These are phyloP conservation scores for Aspergillus pseudoviridinutans DNA, from an alignment of 2,329 filamentous ascomycete genomes.

Conservation along the genomic window DNA sequence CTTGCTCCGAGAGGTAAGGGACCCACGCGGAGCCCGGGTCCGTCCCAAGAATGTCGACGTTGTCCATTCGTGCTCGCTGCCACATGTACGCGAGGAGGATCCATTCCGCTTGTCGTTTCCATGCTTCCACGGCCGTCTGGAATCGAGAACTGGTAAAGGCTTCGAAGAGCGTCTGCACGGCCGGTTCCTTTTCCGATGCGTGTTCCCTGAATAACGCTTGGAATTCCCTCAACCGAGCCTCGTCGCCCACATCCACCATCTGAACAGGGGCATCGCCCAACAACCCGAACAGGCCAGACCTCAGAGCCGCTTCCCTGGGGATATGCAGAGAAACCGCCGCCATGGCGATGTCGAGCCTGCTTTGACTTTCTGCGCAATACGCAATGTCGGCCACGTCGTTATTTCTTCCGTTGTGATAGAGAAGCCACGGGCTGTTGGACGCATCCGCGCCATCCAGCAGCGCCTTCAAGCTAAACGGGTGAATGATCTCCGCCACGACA, in stretches of 20 bases:
- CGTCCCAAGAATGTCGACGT: too few species aligned
- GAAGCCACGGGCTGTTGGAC: too few species aligned
- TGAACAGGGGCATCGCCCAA: constrained; percentile 7
- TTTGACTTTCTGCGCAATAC: not conserved
- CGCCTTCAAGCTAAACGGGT: too few species aligned
- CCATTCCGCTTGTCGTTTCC: too few species aligned
- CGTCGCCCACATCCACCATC: constrained; percentile 5
- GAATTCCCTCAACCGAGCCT: not conserved
- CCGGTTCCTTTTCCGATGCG: not conserved
- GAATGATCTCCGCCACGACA: too few species aligned
- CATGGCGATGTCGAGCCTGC: not conserved
- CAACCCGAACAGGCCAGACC: constrained; percentile 3
- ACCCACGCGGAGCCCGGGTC: too few species aligned
- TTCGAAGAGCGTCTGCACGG: not conserved
- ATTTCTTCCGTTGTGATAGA: too few species aligned
- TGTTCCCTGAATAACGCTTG: not conserved
- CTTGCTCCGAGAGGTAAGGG: too few species aligned
- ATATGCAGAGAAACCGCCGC: constrained; percentile 5
- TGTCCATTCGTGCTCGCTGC: too few species aligned
- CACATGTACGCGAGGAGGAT: too few species aligned
- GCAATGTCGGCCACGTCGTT: not conserved
- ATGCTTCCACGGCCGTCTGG: not conserved
- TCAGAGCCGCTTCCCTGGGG: not conserved
- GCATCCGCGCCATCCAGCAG: too few species aligned
- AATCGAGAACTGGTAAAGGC: not conserved